Evolutionary conservation across 1,284 basidiomycete genomes (phyloP), one percentile per base, ranked within the genome.

Genomic region (Apiotrichum veenhuisii): DNA sequence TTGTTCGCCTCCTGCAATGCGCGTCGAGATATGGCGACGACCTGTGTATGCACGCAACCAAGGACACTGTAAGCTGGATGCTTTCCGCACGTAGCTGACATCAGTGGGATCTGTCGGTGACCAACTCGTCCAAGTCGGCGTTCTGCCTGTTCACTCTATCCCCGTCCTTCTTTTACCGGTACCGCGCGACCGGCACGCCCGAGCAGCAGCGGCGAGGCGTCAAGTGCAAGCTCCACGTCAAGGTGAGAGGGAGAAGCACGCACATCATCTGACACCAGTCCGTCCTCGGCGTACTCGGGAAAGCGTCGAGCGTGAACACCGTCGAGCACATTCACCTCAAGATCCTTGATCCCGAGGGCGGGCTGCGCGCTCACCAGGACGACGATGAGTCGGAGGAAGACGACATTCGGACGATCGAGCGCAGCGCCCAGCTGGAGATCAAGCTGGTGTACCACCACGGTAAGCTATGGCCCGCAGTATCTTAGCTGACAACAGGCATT

Each of bases 11-110:
- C 12, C 64, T 77, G 10, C 72, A 74, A 48, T 77, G 76, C 50
- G 72, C 74, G 7, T 63, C 71, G 36, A 71, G 67, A 37, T 77
- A 72, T 50, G 75, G 76, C 3, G 76, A 77, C 46, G 76, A 77
- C 40, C 65, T 77, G 33, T 64, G 71, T 54, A 72, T 77, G 22
- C 67, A 72, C 48, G 73, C 72, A 5, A 67, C 65, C 26, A 57
- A 63, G 30, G 66, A 66, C 17, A 49, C 56, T 15, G 76, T 77
- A 45, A 60, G 59, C 23, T 50, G 23, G 12, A 14, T 30, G 10
- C n/a, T 5, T 20, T 12, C 18, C 5, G 5, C 17, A 9, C 23
- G 7, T 12, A 49, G 5, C 57, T 54, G 46, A 55, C 30, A 38
- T 2, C 46, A 74, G 72, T 75, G 72, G 72, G 73, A 75, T 43